phyloP scores from a whole-genome alignment of 192 early-diverging fungal genomes.

The Backusella macrospora region DNA sequence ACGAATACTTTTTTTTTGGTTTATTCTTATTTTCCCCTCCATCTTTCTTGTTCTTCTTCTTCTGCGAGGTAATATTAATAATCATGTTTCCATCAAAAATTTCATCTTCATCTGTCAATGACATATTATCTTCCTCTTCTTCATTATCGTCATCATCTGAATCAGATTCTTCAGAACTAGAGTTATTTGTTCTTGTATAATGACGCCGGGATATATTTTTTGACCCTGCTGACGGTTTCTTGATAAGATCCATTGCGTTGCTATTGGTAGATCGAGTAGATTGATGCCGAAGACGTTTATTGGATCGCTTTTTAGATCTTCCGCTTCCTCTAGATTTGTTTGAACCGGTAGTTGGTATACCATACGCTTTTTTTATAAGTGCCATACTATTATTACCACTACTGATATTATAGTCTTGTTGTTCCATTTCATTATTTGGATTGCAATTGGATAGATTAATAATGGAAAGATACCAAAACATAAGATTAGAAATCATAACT shows the following conservation, averaged over 20 bases:
- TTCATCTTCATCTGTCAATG: conserved; percentile 20
- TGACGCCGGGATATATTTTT: neutral
- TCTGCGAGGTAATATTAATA: neutral
- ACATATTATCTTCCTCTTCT: conserved; percentile 9
- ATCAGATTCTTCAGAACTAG: conserved; percentile 18
- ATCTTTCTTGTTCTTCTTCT: neutral
- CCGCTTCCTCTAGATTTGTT: neutral
- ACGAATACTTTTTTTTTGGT: conserved; percentile 18
- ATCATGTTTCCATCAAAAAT: neutral
- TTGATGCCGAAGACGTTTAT: conserved; percentile 1
- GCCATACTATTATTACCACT: neutral
- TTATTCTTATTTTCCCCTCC: neutral
- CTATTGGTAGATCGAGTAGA: neutral
- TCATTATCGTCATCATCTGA: conserved; percentile 18
- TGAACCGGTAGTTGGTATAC: neutral
- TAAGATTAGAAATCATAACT: conserved; percentile 78
- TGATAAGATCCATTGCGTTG: conserved; percentile 5
- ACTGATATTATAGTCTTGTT: neutral
- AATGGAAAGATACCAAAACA: conserved; percentile 82
- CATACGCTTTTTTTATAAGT: conserved; percentile 5
- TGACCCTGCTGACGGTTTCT: neutral
- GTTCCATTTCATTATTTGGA: conserved; percentile 6
- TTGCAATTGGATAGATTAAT: conserved; percentile 38
- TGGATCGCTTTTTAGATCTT: neutral
- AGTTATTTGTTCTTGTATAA: neutral